Base-by-base conservation (phyloP, 2,329 filamentous ascomycete species). In the Neonectria faginata region DNA sequence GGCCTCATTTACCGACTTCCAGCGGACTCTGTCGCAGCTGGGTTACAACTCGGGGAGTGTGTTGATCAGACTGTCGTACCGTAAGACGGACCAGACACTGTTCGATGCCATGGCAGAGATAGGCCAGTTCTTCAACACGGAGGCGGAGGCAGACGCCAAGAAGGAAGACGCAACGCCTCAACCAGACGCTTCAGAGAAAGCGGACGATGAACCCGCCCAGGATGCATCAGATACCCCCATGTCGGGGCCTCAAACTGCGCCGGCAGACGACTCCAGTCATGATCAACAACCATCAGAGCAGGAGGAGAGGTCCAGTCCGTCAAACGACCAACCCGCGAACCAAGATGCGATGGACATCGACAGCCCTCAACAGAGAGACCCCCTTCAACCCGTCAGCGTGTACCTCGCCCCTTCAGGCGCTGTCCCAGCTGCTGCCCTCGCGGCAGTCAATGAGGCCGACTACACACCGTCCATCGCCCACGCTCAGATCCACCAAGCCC, bases 31-130 rank as follows among this genome's bases (percentile, higher is more conserved):
- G 50, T 90, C 89, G 5, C 93, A 97, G 77, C 82, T 98, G 18
- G 96, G 96, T 0, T 91, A 97, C 73, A 97, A 94, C 75, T 91
- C 88, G 52, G 95, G 96, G 6, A 95, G 87, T 74, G 90, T 92
- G 5, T 81, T 97, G 60, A 85, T 99, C 59, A 87, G 92, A 62
- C 80, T 99, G 64, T 89, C 85, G 36, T 98, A 95, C 80, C 89
- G 86, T 75, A 85, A 85, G 67, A 96, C 92, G 7, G 89, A 91
- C 12, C 88, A 88, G 76, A 94, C 94, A 2, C 80, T 98, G 29
- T 92, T 93, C 70, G 92, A 95, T 67, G 95, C 95, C 10, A 93
- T 97, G 89, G 82, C 84, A 51, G 86, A 95, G 74, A 97, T 98
- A 66, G 86, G 87, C 22, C 83, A 88, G 68, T 94, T 92, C 74